phyloP scores from a whole-genome alignment of 2,329 filamentous ascomycete genomes.

The Keithomyces neogunnii region DNA sequence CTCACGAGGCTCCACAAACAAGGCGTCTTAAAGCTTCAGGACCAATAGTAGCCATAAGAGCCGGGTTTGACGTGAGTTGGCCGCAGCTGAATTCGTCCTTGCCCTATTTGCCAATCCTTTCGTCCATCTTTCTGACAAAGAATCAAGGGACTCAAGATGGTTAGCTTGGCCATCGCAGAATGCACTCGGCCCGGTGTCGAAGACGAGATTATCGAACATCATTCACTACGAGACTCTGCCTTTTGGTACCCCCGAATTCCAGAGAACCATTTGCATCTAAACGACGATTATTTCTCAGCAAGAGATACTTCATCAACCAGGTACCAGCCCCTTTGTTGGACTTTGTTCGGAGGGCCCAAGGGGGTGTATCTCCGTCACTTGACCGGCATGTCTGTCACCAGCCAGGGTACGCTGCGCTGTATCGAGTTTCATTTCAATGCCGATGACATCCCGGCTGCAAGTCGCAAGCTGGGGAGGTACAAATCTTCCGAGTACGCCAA shows the following conservation, averaged over 20 bases:
- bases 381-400: neutral
- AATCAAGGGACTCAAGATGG: conserved; percentile 1
- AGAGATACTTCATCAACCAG: neutral
- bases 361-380: neutral
- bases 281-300: neutral
- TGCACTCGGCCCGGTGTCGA: neutral
- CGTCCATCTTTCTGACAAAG: neutral
- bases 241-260: neutral
- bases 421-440: neutral
- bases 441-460: neutral
- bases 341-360: neutral
- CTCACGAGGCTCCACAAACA: neutral
- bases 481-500: neutral
- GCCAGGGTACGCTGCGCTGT: neutral
- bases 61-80: neutral
- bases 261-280: neutral
- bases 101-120: neutral
- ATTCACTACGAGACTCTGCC: neutral
- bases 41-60: neutral
- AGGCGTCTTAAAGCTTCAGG: neutral
- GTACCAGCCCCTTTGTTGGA: neutral
- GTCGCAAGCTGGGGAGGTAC: neutral
- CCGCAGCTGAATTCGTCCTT: no score
- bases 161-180: neutral
- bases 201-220: neutral